Conservation (phyloP, 108 stramenopile species). For the Skeletonema marinoi region DNA sequence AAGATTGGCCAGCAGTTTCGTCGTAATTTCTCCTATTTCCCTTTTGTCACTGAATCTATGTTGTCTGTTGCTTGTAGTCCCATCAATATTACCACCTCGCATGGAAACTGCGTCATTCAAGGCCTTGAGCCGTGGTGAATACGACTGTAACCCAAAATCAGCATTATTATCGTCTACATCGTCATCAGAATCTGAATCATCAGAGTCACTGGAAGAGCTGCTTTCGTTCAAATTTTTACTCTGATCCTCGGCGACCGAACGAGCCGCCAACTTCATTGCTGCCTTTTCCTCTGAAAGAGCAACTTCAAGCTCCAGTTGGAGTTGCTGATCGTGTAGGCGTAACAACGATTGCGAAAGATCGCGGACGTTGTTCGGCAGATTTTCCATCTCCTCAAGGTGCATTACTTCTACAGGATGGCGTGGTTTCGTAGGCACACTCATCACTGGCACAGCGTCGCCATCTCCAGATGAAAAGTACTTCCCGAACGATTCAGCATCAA, state of each 20-base stretch:
- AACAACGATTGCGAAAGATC: slow-evolving; percentile 15
- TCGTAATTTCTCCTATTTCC: neutral
- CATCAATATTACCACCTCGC: slow-evolving; percentile 1
- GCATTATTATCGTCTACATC: slow-evolving; percentile 22
- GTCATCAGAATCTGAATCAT: slow-evolving; percentile 34
- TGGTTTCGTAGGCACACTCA: slow-evolving; percentile 22
- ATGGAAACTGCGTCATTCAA: slow-evolving; percentile 20
- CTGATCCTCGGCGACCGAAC: slow-evolving; percentile 15
- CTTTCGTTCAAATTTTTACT: neutral
- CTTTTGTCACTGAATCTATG: neutral
- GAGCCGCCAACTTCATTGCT: slow-evolving; percentile 7
- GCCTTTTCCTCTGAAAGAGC: slow-evolving; percentile 16
- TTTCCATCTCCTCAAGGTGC: slow-evolving; percentile 21
- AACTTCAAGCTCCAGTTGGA: slow-evolving; percentile 22
- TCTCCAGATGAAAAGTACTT: slow-evolving; percentile 77
- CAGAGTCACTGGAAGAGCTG: neutral
- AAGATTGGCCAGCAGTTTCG: slow-evolving; percentile 17
- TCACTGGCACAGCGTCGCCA: slow-evolving; percentile 67
- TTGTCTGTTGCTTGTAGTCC: slow-evolving; percentile 10
- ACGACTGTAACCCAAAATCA: slow-evolving; percentile 14
- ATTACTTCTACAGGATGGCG: slow-evolving; percentile 21
- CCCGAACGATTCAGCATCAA: slow-evolving; percentile 97
- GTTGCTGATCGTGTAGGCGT: slow-evolving; percentile 20
- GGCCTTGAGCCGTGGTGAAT: slow-evolving; percentile 21
- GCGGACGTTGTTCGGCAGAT: neutral